phyloP scores from a whole-genome alignment of 805 yeast genomes.

The Suhomyces sp. region DNA sequence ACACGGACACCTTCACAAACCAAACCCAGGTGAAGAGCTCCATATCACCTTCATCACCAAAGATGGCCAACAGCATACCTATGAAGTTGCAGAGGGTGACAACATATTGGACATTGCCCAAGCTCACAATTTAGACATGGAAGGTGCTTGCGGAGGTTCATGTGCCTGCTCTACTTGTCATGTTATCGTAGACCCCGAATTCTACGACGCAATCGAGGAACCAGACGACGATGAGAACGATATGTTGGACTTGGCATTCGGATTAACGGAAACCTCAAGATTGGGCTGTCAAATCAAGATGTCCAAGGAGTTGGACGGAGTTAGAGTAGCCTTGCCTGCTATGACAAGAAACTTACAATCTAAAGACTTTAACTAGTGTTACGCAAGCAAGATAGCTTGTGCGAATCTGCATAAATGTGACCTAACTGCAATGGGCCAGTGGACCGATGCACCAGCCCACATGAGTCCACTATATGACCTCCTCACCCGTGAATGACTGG shows the following conservation, averaged over 20 bases:
- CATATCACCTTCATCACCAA: conserved; percentile 83
- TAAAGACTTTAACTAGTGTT: conserved; percentile 54
- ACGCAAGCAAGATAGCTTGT: neutral
- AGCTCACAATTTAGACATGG: conserved; percentile 91
- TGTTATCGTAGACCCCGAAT: conserved; percentile 93
- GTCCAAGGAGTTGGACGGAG: conserved; percentile 88
- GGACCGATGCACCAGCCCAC: neutral
- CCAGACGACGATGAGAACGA: conserved; percentile 98
- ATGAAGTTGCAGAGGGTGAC: conserved; percentile 91
- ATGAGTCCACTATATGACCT: neutral
- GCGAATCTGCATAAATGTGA: neutral
- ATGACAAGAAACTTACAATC: conserved; percentile 92
- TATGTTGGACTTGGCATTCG: conserved; percentile 96
- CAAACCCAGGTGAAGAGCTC: conserved; percentile 88
- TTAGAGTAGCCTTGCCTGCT: conserved; percentile 93
- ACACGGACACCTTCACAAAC: conserved; percentile 89
- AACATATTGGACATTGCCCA: conserved; percentile 91
- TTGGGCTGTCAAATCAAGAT: conserved; percentile 91
- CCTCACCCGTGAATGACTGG: neutral
- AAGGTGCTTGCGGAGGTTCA: conserved; percentile 97
- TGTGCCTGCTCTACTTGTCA: conserved; percentile 99
- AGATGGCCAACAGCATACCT: conserved; percentile 79
- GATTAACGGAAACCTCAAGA: conserved; percentile 93
- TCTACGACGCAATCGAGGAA: conserved; percentile 85
- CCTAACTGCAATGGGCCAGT: neutral